These are phyloP conservation scores for Fusarium sp. DNA, from an alignment of 2,329 filamentous ascomycete genomes.

Conservation along the genomic window DNA sequence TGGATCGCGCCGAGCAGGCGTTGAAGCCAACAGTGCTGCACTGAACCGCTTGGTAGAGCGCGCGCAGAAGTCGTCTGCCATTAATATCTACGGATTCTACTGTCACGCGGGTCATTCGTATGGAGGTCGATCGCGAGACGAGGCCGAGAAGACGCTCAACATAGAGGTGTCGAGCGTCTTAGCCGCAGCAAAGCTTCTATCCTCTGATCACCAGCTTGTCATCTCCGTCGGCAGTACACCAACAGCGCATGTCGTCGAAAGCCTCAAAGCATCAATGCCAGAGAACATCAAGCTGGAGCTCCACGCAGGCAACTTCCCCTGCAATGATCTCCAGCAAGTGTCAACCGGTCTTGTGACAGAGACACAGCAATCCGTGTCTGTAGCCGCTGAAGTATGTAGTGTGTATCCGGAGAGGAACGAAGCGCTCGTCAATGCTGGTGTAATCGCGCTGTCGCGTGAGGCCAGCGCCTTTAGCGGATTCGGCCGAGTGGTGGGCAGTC, in stretches of 20 bases:
- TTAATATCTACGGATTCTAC: constrained; percentile 49
- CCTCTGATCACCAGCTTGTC: constrained; percentile 38
- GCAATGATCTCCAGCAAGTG: constrained; percentile 51
- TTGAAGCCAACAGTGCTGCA: constrained; percentile 38
- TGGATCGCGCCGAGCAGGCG: constrained; percentile 47
- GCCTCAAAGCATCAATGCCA: constrained; percentile 42
- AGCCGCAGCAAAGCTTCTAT: constrained; percentile 42
- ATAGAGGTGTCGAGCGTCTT: constrained; percentile 45
- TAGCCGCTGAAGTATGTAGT: constrained; percentile 49
- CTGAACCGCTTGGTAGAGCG: constrained; percentile 41
- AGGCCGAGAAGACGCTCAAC: constrained; percentile 43
- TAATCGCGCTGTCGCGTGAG: constrained; percentile 48
- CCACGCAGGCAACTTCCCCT: constrained; percentile 50
- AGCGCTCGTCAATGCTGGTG: constrained; percentile 49
- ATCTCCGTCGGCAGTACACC: constrained; percentile 49
- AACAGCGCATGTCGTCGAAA: constrained; percentile 47
- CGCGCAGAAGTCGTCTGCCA: constrained; percentile 40
- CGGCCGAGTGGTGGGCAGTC: constrained; percentile 41
- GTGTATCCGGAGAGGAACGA: constrained; percentile 50
- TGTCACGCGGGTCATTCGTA: constrained; percentile 51
- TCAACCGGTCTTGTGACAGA: constrained; percentile 45
- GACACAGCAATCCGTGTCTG: constrained; percentile 43
- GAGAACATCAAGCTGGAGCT: constrained; percentile 47
- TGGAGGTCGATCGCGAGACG: constrained; percentile 40
- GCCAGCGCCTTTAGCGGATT: constrained; percentile 43